A percentile compares a stretch with the other conserved stretches of the same genome.
Evolutionary conservation across 139 green algal genomes (phyloP).

Genomic region (Limnomonas spitsbergensis): DNA sequence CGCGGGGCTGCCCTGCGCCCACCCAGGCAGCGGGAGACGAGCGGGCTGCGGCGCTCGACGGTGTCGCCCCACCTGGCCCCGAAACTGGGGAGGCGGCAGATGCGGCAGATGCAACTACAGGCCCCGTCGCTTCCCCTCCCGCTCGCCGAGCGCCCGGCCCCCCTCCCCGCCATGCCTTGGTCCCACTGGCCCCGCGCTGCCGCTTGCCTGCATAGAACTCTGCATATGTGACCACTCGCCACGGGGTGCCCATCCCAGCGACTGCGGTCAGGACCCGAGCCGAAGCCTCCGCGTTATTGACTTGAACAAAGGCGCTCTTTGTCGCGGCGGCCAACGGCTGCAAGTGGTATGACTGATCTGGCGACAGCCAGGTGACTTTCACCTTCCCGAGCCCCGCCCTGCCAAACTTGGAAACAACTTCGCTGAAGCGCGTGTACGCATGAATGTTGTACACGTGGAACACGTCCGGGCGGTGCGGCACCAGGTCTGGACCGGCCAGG

Average conservation of each 20-base stretch:
- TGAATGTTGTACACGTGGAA: conserved; percentile 21
- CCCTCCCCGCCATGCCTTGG: no score
- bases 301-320: neutral
- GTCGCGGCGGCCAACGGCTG: neutral
- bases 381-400: neutral
- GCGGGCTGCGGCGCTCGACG: no score
- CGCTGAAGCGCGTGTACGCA: neutral
- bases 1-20: no score
- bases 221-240: neutral
- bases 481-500: conserved; percentile 30
- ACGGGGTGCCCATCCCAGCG: neutral
- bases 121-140: no score
- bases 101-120: no score
- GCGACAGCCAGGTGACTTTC: neutral
- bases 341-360: no score
- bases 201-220: neutral
- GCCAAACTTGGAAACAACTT: neutral
- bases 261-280: neutral
- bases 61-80: no score
- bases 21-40: no score
- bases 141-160: no score
- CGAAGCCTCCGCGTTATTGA: neutral
- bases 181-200: no score
- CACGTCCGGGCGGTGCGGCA: conserved; percentile 22
- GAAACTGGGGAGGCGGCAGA: no score